Base-by-base conservation (phyloP, 1,284 basidiomycete genomes). In the Tylopilus orsonianus region DNA sequence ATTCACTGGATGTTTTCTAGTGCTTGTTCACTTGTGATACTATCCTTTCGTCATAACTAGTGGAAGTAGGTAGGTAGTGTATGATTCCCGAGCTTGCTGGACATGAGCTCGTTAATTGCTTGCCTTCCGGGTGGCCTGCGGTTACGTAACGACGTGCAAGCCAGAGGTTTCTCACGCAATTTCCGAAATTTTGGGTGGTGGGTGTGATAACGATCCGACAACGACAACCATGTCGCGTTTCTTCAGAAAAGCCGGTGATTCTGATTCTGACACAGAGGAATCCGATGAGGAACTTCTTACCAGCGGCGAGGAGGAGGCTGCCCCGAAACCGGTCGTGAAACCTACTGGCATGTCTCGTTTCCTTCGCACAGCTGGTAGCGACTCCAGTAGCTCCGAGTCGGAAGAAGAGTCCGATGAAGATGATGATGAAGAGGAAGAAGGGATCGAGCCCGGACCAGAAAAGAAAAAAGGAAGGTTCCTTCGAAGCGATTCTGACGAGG, bases 281-380 rank as follows among this genome's bases (percentile, higher is more conserved):
- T 90, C 87, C 40, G 85, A 90, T 54, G 89, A 92, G 70, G 90
- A 90, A 73, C 78, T 87, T 65, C 82, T 91, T 71, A 83, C 80
- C 60, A 85, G 81, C 59, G 86, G 79, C 52, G 89, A 86, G 47
- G 88, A 90, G 53, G 77, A 79, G 45, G 75, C 72, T 4, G 71
- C 75, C 35, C 66, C 75, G 43, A 79, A 80, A 55, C 50, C 78
- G n/a, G 58, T 72, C 27, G 67, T 77, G 12, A 83, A 83, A 64
- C 77, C 80, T 41, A 81, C 80, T 27, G 62, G 62, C 50, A 90
- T 90, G 85, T 81, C 84, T 55, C 80, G 84, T 51, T 90, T 90
- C 68, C 71, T 90, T 53, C 78, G 78, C 50, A 80, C 75, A 14
- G 79, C 77, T 14, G 76, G 70, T 23, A 70, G 73, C 18, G 71